Conservation (phyloP, 208 protist genomes). For the Trypanosomatidae sp. region DNA sequence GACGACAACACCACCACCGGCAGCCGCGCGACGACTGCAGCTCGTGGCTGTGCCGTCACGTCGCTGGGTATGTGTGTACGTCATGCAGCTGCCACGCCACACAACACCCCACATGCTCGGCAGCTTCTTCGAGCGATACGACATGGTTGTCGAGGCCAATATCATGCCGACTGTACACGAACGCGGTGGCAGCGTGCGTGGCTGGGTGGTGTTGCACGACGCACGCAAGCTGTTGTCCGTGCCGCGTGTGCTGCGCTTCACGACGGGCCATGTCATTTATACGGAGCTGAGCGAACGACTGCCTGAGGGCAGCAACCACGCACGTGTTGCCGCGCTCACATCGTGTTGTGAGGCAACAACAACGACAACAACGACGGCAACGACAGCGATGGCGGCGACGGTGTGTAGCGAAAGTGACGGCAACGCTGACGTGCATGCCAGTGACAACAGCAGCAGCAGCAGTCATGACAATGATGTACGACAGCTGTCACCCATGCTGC, state of each 20-base stretch:
- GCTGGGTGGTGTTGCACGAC: slow-evolving; percentile 63
- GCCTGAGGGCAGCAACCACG: slow-evolving; percentile 6
- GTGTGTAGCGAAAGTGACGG: background rate
- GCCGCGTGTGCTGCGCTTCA: slow-evolving; percentile 49
- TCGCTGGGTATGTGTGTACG: slow-evolving; percentile 70
- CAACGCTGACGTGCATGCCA: no score
- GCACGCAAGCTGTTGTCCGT: slow-evolving; percentile 29
- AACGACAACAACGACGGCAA: background rate
- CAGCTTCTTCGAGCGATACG: slow-evolving; percentile 58
- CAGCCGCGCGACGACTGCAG: no score
- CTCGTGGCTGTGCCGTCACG: no score
- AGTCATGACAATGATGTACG: background rate
- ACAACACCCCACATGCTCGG: slow-evolving; percentile 65
- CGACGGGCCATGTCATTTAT: slow-evolving; percentile 44
- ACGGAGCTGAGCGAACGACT: slow-evolving; percentile 38
- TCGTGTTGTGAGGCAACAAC: no score
- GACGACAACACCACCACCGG: slow-evolving; percentile 23
- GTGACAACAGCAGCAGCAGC: background rate
- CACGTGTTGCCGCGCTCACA: no score
- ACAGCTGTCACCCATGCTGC: no score
- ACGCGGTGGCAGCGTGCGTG: slow-evolving; percentile 46
- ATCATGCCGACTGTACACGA: slow-evolving; percentile 15
- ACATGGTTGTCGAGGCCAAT: slow-evolving; percentile 52
- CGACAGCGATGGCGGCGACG: no score
- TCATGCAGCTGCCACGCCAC: slow-evolving; percentile 42